Percentiles rank a stretch among this genome's conserved stretches.
phyloP scores from a whole-genome alignment of 129 eudicot species.

The Flaveria linearis region DNA sequence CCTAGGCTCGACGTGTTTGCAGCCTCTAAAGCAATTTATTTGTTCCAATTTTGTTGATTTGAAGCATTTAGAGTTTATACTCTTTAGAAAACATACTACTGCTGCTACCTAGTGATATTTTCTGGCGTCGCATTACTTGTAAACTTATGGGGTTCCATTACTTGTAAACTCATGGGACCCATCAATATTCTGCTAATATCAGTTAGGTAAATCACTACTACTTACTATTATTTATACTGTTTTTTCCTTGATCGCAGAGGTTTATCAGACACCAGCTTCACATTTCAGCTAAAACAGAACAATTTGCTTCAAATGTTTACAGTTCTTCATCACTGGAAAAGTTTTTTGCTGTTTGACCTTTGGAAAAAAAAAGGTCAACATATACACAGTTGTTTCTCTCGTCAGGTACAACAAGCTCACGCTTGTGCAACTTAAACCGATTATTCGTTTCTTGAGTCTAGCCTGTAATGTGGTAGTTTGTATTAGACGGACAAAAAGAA shows the following conservation, averaged over 20 bases:
- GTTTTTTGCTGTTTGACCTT: slow-evolving; percentile 58
- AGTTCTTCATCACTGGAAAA: slow-evolving; percentile 69
- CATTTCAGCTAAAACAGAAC: slow-evolving; percentile 62
- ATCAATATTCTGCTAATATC: no score
- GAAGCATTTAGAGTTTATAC: no score
- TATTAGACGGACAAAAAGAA: not conserved
- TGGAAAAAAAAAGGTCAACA: slow-evolving; percentile 11
- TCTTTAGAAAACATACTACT: no score
- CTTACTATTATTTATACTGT: not conserved
- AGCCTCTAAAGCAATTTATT: no score
- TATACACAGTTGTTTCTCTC: slow-evolving; percentile 9
- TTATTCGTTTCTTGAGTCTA: slow-evolving; percentile 2
- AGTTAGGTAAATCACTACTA: no score
- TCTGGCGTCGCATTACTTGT: no score
- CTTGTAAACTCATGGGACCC: no score
- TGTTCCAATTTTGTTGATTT: no score
- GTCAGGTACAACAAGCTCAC: not conserved
- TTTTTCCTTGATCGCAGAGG: slow-evolving; percentile 54
- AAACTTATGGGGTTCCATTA: no score
- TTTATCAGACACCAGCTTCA: slow-evolving; percentile 79
- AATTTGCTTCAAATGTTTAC: slow-evolving; percentile 54
- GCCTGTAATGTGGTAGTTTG: slow-evolving; percentile 5
- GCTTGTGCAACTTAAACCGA: slow-evolving; percentile 12
- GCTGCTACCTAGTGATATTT: no score
- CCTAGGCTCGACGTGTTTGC: no score